Base-by-base conservation (phyloP, 768 basidiomycete species). In the Pulveroboletus sp. region DNA sequence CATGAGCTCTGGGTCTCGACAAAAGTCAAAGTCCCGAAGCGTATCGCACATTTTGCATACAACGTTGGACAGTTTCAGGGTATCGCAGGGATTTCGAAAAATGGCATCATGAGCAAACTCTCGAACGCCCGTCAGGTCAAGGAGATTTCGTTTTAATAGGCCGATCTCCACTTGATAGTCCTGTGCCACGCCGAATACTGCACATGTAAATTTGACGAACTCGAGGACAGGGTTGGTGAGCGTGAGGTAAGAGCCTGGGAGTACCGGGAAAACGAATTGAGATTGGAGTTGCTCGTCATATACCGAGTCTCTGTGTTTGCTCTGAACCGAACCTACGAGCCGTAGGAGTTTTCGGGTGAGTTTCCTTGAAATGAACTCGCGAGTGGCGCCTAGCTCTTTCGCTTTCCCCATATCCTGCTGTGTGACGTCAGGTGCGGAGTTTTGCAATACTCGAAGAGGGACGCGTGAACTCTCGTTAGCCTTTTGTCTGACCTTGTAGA, bases 11-110 rank as follows among this genome's bases (percentile, higher is more conserved):
- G 83, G 77, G 68, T 98, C 95, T 14, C 95, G 82, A 64, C 95
- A 97, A 61, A 99, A 89, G 67, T 99, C 97, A 60, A 99, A 90
- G 65, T 95, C 93, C 3, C 88, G 81, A 51, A 94, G 76, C 13
- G 74, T 70, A 65, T 93, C 94, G 69, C 90, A 98, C 59, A 85
- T 80, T 35, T 80, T 82, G 64, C 95, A 97, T 25, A 94, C 89
- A 32, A 97, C 87, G 64, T 90, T 90, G 37, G 84, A 74, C 23
- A 98, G 67, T 57, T 87, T 87, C 47, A 95, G 76, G 9, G 90
- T 82, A 63, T 92, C 86, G 70, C 94, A 97, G 0, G 94, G 94
- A 64, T 97, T 97, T 45, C 82, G 81, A 76, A 94, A 99, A 2
- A 76, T 67, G 4, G 94, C 94, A 42, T 94, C 89, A 44, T 72